Conservation (phyloP, 306 rosid genomes). For the Cucurbita maxima region DNA sequence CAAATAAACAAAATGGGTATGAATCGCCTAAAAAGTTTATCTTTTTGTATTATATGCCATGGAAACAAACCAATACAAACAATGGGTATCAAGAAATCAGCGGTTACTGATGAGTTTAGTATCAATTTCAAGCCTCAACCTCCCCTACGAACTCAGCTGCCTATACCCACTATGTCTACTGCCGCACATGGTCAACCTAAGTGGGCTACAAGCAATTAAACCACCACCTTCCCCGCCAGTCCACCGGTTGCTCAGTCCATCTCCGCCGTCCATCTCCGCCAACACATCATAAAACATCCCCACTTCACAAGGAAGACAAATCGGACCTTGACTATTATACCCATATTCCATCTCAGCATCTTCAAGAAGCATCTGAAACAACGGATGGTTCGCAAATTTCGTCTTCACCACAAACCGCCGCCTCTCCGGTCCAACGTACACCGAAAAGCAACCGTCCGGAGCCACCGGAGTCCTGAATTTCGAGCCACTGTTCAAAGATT, state of each 20-base stretch:
- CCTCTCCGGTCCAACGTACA: constrained; percentile 45
- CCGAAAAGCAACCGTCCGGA: constrained; percentile 32
- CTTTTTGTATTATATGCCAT: no score
- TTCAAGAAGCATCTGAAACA: constrained; percentile 43
- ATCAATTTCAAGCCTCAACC: no score
- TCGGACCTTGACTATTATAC: constrained; percentile 38
- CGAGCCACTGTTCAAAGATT: background rate
- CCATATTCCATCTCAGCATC: constrained; percentile 59
- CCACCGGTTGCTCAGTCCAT: background rate
- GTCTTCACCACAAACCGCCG: constrained; percentile 37
- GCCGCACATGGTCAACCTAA: background rate
- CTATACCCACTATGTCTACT: background rate
- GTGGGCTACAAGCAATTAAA: constrained; percentile 13
- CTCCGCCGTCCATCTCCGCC: constrained; percentile 30
- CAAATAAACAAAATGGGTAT: no score
- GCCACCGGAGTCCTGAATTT: constrained; percentile 9
- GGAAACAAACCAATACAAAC: no score
- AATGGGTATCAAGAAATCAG: no score
- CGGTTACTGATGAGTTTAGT: no score
- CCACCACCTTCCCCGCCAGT: background rate
- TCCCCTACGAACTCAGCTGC: background rate
- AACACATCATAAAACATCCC: constrained; percentile 34
- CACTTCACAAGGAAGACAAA: constrained; percentile 55
- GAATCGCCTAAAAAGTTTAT: no score
- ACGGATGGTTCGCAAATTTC: constrained; percentile 35